Evolutionary conservation across 192 early-diverging fungal species (phyloP).

Genomic region (Glomus cerebriforme): DNA sequence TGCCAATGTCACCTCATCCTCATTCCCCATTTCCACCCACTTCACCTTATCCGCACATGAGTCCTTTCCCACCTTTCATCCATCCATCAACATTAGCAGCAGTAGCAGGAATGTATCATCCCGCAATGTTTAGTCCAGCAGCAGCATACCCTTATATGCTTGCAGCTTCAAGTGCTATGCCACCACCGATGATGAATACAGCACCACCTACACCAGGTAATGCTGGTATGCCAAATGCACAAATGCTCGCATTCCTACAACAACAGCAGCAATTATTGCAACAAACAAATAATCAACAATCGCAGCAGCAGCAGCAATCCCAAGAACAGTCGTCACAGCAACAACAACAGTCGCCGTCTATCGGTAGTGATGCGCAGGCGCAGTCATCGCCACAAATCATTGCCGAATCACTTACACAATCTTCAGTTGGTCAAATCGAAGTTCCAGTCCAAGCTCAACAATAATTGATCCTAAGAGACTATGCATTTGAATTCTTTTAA

Average conservation of each 20-base stretch:
- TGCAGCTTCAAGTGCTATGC: conserved; percentile 15
- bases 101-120: conserved; percentile 34
- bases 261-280: conserved; percentile 17
- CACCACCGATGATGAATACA: conserved; percentile 25
- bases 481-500: not conserved
- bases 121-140: conserved; percentile 28
- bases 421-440: conserved; percentile 6
- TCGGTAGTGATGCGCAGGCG: conserved; percentile 33
- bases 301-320: not conserved
- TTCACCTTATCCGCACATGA: conserved; percentile 33
- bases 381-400: conserved; percentile 24
- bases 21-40: conserved; percentile 30
- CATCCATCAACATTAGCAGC: conserved; percentile 31
- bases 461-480: conserved; percentile 13
- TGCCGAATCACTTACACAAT: conserved; percentile 1
- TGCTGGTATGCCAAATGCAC: conserved; percentile 4
- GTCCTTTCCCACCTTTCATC: conserved; percentile 29
- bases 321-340: not conserved
- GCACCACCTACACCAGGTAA: conserved; percentile 16
- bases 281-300: not conserved
- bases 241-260: conserved; percentile 29
- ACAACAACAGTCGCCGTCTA: conserved; percentile 18
- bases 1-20: conserved; percentile 32
- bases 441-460: not conserved
- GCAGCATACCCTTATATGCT: conserved; percentile 32